A percentile compares a stretch with the other conserved stretches of the same genome.
Evolutionary conservation across 805 yeast genomes (phyloP).

Genomic region (Cyberlindnera nakhonratchasimensis): DNA sequence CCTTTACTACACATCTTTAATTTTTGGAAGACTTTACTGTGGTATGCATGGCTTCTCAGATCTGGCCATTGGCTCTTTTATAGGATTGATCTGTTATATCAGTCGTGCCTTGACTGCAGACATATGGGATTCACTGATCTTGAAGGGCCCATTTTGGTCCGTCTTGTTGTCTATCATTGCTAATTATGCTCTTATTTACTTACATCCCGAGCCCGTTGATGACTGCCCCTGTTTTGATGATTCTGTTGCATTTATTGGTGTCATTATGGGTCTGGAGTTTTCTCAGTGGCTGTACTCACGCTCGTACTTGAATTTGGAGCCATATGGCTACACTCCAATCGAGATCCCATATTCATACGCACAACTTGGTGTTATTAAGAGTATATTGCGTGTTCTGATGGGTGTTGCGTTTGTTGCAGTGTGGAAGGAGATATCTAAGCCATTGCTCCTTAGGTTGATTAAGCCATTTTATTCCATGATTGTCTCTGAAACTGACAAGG

Average conservation of each 20-base stretch:
- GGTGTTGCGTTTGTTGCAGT: constrained; percentile 61
- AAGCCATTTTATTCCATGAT: constrained; percentile 50
- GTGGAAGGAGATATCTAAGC: constrained; percentile 78
- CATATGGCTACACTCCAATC: constrained; percentile 25
- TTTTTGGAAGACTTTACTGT: constrained; percentile 83
- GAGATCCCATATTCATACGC: constrained; percentile 40
- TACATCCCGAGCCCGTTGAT: constrained; percentile 83
- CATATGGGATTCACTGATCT: constrained; percentile 45
- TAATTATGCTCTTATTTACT: constrained; percentile 51
- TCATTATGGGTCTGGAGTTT: constrained; percentile 70
- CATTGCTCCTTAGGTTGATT: constrained; percentile 52
- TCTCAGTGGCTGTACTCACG: constrained; percentile 28
- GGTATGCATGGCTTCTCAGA: constrained; percentile 97
- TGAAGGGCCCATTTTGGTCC: constrained; percentile 28
- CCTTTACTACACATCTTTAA: constrained; percentile 59
- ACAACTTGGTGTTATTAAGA: constrained; percentile 40
- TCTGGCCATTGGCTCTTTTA: constrained; percentile 55
- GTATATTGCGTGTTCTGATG: constrained; percentile 46
- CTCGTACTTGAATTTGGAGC: constrained; percentile 13
- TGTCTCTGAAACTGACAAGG: constrained; percentile 17
- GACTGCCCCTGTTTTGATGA: constrained; percentile 97
- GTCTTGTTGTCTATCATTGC: constrained; percentile 37
- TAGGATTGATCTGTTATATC: constrained; percentile 57
- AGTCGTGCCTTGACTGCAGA: constrained; percentile 41
- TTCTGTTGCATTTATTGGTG: constrained; percentile 89